phyloP scores from a whole-genome alignment of 257 asterid species.

The Solanum appendiculatum region DNA sequence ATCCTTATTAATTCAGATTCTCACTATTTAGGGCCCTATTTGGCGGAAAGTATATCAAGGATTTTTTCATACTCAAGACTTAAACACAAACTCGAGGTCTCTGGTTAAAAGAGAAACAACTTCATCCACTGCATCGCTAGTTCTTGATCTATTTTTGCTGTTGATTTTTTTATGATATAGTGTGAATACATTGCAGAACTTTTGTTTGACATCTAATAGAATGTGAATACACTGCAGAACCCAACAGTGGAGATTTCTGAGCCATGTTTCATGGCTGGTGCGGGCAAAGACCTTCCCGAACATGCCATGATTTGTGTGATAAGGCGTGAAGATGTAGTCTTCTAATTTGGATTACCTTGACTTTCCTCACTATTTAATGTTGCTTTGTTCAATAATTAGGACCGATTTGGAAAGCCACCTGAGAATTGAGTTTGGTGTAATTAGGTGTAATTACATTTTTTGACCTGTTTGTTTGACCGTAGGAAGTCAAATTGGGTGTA shows the following conservation, averaged over 20 bases:
- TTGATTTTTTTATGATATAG: not conserved
- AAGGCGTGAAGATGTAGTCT: slow-evolving; percentile 42
- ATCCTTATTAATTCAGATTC: not conserved
- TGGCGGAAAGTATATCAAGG: not conserved
- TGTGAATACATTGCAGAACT: slow-evolving; percentile 32
- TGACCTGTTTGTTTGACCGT: not conserved
- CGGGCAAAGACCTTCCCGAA: slow-evolving; percentile 41
- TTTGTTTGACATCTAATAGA: not conserved
- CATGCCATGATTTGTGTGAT: slow-evolving; percentile 30
- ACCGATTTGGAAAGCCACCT: no score
- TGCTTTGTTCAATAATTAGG: not conserved
- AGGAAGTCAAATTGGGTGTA: not conserved
- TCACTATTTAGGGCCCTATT: not conserved
- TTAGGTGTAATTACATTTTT: no score
- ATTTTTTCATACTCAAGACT: not conserved
- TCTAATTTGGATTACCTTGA: not conserved
- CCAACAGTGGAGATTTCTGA: slow-evolving; percentile 31
- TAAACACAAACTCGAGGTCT: not conserved
- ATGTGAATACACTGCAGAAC: slow-evolving; percentile 31
- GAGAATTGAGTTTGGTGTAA: no score
- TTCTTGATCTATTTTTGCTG: not conserved
- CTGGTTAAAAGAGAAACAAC: no score
- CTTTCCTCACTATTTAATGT: not conserved
- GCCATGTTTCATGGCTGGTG: slow-evolving; percentile 41
- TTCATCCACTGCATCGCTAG: not conserved